Evolutionary conservation across 345 rosid species (phyloP), one percentile per base, ranked within the genome.

Genomic region (Raphanus sativus): DNA sequence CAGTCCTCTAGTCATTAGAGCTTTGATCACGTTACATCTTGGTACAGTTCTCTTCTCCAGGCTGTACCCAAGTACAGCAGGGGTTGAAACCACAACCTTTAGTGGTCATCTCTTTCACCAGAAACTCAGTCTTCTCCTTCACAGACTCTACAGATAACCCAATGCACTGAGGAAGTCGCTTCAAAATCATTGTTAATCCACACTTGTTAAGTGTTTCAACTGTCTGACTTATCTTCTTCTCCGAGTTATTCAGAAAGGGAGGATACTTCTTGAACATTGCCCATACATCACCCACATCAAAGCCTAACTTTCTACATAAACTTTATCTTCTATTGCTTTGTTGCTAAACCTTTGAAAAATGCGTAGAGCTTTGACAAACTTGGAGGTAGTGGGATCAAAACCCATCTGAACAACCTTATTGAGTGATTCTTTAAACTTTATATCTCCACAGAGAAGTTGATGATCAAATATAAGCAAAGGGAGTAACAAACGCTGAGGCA

Each of bases 201-300:
- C 74, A 70, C 64, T 4, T 56, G 45, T 61, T 62, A 25, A 72
- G 4, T 4, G 30, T 15, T 72, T 62, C 75, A 16, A 61, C 16
- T 1, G 0, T 42, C 28, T 29, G 6, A 64, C 9, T 21, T 24
- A 85, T 65, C 61, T 81, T 85, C 54, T 50, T 62, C 45, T 69
- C 81, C 4, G 83, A 83, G 2, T 8, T 1, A 25, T 0, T 1
- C 62, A 79, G 5, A 64, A 1, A 55, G 2, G 0, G 0, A 8
- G 86, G 85, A 2, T 6, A 10, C 67, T 66, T 86, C 76, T 52
- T 75, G 50, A 85, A 85, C 1, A 80, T 78, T 6, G 4, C 25
- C 69, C 48, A 33, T 38, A 75, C 26, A 2, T 52, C 84, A 4
- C n/a, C 77, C 11, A 55, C 55, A 13, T 48, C 72, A 21, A 76